phyloP scores from a whole-genome alignment of 768 basidiomycete genomes.

The Trametes punicea region DNA sequence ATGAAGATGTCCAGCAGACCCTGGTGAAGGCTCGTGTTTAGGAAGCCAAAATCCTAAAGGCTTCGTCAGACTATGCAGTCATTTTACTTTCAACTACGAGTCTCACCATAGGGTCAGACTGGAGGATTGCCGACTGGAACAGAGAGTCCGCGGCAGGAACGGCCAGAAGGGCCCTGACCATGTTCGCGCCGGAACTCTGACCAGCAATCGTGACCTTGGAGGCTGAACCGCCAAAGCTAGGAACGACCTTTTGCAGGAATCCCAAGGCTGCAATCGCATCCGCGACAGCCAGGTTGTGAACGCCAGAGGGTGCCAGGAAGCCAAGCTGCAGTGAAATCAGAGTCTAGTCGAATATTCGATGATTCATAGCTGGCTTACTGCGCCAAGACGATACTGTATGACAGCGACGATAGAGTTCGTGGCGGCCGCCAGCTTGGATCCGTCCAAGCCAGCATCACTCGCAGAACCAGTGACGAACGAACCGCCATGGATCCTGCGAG shows the following conservation, averaged over 20 bases:
- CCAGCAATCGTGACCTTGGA: constrained; percentile 74
- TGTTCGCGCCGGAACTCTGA: constrained; percentile 75
- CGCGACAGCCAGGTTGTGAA: constrained; percentile 67
- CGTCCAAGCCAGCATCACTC: constrained; percentile 70
- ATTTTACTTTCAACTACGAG: constrained; percentile 20
- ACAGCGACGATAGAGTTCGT: constrained; percentile 78
- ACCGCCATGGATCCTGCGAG: constrained; percentile 80
- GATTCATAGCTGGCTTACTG: constrained; percentile 40
- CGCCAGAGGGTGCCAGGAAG: constrained; percentile 66
- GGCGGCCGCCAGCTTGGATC: constrained; percentile 65
- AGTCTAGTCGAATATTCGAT: constrained; percentile 3
- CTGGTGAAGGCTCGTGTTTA: constrained; percentile 50
- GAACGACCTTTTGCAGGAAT: constrained; percentile 55
- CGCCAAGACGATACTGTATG: constrained; percentile 81
- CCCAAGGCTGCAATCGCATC: constrained; percentile 64
- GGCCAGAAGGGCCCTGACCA: constrained; percentile 76
- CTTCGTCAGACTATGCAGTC: neutral
- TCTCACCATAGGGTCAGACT: constrained; percentile 87
- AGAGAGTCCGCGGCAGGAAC: constrained; percentile 65
- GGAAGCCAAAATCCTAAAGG: constrained; percentile 67
- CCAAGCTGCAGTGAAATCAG: constrained; percentile 50
- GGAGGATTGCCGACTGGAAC: constrained; percentile 76
- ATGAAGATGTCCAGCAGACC: constrained; percentile 54
- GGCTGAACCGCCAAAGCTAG: constrained; percentile 64
- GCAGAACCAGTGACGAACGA: constrained; percentile 73